Evolutionary conservation across 495 filamentous ascomycete genomes (phyloP), one percentile per base, ranked within the genome.

Genomic region (Tuber indicum): DNA sequence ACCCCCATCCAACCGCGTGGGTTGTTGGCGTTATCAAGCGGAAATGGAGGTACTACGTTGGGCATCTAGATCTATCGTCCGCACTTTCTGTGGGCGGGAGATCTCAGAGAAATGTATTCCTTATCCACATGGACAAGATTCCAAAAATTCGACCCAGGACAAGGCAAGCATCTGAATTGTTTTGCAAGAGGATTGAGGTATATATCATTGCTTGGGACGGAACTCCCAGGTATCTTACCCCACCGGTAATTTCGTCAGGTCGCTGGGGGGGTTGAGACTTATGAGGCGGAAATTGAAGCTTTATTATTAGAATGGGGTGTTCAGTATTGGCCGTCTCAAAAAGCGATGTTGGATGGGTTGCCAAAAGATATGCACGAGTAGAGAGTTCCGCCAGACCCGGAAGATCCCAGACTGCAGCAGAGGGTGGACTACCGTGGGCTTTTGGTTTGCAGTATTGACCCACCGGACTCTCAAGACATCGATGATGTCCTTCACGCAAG

Each of bases 361-460:
- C 96, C 96, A 7, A 85, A 87, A 52, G 94, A 98, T 84, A 96
- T 96, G 32, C 96, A 98, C 80, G 91, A 93, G 82, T n/a, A 96
- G 96, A 93, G 86, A 83, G 95, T 98, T 9, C 96, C 96, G 12
- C 85, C 86, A 10, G 91, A 88, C 78, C 90, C 86, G 45, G 90
- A 92, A 23, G 89, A 98, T 82, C 89, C 91, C 36, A 93, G 95
- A 32, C 98, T 96, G 96, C 90, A 86, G 74, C 92, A 91, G 75
- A 87, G 96, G 73, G 87, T 89, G 80, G 96, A n/a, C n/a, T n/a
- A n/a, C n/a, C n/a, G n/a, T n/a, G n/a, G n/a, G n/a, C n/a, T n/a
- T n/a, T n/a, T n/a, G 98, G 86, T 99, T 79, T 98, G 96, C 88
- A 97, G 94, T 85, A 98, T 99, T 81, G 96, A 99, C 84, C 96